Conservation (phyloP, 2,329 filamentous ascomycete genomes). For the Ophiostoma tasmaniense region DNA sequence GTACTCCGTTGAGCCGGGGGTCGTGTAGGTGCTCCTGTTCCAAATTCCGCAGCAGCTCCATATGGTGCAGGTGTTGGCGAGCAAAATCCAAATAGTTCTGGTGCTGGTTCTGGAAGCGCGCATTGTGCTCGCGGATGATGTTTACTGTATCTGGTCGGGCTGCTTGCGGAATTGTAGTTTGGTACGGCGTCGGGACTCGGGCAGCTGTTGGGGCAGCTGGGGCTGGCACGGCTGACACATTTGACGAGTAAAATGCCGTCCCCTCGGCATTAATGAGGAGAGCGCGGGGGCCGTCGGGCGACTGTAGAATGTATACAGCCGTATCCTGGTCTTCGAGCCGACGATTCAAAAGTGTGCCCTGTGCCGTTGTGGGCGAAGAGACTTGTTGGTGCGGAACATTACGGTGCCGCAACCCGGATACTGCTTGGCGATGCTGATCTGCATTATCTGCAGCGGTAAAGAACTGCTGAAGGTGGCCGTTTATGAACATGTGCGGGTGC, state of each 20-base stretch:
- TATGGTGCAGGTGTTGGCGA: conserved; percentile 8
- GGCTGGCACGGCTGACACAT: neutral
- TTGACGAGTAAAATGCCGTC: conserved; percentile 40
- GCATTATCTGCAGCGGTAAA: neutral
- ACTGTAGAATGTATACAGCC: conserved; percentile 51
- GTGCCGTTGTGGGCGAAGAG: neutral
- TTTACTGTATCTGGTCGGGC: conserved; percentile 8
- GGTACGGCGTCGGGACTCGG: too few relatives aligned
- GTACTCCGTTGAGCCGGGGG: neutral
- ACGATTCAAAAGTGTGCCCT: neutral
- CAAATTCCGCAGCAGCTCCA: conserved; percentile 9
- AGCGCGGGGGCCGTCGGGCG: conserved; percentile 50
- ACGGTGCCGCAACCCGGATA: neutral
- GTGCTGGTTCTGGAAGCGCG: conserved; percentile 10
- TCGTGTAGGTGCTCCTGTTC: conserved; percentile 21
- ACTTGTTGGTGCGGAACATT: neutral
- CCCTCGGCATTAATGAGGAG: conserved; percentile 45
- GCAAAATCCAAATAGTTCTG: conserved; percentile 10
- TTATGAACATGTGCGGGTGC: neutral
- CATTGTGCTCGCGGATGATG: conserved; percentile 9
- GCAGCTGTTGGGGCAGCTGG: too few relatives aligned
- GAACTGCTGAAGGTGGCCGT: neutral
- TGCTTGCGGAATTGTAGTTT: conserved; percentile 20
- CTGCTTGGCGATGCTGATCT: neutral
- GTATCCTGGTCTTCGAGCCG: conserved; percentile 3